A percentile compares a stretch with the other conserved stretches of the same genome.
phyloP scores from a whole-genome alignment of 2,329 filamentous ascomycete genomes.

The Penicillium sp. region DNA sequence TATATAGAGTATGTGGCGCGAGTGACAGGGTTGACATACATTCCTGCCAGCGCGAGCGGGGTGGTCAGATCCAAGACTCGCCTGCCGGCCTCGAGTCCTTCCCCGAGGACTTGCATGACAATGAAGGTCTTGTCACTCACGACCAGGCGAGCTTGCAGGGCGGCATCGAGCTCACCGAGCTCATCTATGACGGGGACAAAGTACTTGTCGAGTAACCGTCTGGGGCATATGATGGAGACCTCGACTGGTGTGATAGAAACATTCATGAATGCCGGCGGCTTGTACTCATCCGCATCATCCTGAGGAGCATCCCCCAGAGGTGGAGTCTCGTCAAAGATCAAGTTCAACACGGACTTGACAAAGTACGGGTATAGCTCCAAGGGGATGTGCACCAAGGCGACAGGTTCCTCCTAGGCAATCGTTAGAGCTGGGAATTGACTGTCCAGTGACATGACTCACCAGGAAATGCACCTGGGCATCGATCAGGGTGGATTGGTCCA shows the following conservation, averaged over 20 bases:
- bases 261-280: conserved; percentile 81
- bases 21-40: conserved; percentile 52
- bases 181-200: conserved; percentile 71
- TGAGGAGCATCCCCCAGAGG: conserved; percentile 44
- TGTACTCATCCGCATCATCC: conserved; percentile 43
- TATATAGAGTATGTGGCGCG: not conserved
- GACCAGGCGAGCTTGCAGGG: conserved; percentile 57
- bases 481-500: conserved; percentile 23
- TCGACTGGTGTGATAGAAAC: conserved; percentile 90
- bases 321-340: conserved; percentile 67
- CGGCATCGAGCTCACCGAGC: conserved; percentile 52
- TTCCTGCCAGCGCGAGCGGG: conserved; percentile 85
- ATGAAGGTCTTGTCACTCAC: conserved; percentile 84
- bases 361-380: conserved; percentile 74
- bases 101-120: conserved; percentile 85
- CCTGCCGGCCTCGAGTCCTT: conserved; percentile 86
- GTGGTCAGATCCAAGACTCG: conserved; percentile 89
- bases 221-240: conserved; percentile 87
- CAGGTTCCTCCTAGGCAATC: conserved; percentile 69
- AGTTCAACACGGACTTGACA: conserved; percentile 80
- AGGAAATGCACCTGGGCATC: conserved; percentile 27
- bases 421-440: not conserved
- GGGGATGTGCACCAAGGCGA: conserved; percentile 89
- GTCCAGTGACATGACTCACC: conserved; percentile 11
- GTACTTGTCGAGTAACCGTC: conserved; percentile 69